Evolutionary conservation across 768 basidiomycete species (phyloP).

Genomic region (Lactifluus volemus): DNA sequence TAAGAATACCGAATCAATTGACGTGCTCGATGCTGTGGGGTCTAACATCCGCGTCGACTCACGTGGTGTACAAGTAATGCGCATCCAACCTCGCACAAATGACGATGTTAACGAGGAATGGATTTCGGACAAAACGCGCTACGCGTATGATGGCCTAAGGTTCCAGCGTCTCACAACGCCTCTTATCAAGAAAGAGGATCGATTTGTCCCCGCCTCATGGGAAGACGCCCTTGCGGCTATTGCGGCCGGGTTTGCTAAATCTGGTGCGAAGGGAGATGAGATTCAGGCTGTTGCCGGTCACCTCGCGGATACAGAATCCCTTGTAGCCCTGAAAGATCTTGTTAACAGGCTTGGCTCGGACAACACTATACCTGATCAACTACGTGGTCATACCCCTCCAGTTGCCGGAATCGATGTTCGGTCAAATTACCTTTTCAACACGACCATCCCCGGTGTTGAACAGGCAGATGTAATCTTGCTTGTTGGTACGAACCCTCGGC

Average conservation of each 20-base stretch:
- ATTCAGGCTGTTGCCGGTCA: slow-evolving; percentile 93
- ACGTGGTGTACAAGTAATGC: slow-evolving; percentile 93
- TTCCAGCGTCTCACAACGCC: slow-evolving; percentile 95
- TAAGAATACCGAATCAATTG: slow-evolving; percentile 94
- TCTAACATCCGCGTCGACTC: slow-evolving; percentile 97
- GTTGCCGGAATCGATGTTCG: slow-evolving; percentile 82
- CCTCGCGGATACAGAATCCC: slow-evolving; percentile 87
- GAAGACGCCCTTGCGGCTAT: slow-evolving; percentile 77
- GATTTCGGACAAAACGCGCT: slow-evolving; percentile 99
- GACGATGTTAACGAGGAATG: slow-evolving; percentile 99
- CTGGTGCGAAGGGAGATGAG: slow-evolving; percentile 83
- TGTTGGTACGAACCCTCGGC: slow-evolving; percentile 92
- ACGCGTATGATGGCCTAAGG: slow-evolving; percentile 89
- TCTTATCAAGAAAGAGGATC: slow-evolving; percentile 82
- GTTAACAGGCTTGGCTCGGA: slow-evolving; percentile 91
- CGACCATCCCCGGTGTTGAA: slow-evolving; percentile 84
- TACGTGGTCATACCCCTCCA: slow-evolving; percentile 57
- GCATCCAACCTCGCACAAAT: slow-evolving; percentile 91
- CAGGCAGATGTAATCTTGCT: slow-evolving; percentile 88
- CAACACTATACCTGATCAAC: slow-evolving; percentile 77
- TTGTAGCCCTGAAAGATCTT: slow-evolving; percentile 90
- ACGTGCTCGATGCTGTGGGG: slow-evolving; percentile 91
- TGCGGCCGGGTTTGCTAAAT: slow-evolving; percentile 63
- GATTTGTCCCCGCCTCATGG: slow-evolving; percentile 88
- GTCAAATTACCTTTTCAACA: slow-evolving; percentile 95